Evolutionary conservation across 805 yeast species (phyloP), one percentile per base, ranked within the genome.

Genomic region (Clavispora carvajalis): DNA sequence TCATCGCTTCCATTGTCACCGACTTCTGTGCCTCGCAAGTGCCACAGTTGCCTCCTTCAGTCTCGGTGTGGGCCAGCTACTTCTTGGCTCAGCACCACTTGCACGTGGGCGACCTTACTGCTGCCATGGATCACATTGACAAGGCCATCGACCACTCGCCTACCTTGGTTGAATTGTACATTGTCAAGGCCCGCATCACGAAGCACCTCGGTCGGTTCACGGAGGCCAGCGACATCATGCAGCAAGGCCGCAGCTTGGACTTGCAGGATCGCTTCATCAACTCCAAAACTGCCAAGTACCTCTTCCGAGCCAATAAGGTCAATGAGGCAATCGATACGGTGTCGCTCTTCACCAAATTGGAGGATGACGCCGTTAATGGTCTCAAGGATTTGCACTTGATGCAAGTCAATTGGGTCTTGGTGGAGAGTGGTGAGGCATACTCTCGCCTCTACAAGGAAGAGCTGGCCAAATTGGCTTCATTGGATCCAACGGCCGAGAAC

Each of bases 181-280:
- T 90, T 45, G 64, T 83, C 48, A 86, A 87, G 52, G 96, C 95
- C 4, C 74, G 95, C 54, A 73, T 93, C 30, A 66, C 78, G 45
- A 88, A 89, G 58, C 89, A 85, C 48, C 59, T 70, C 33, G 87
- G 87, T n/a, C 70, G 80, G 43, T 53, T 76, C 21, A 54, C 47
- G 1, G 74, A 71, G 21, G 97, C 97, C 11, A 77, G 84, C 16
- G 74, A 72, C 12, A 57, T 71, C 21, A 77, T 89, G 75, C 76
- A 81, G 43, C 73, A 71, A 40, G 96, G 91, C 12, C 75, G 96
- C 51, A 59, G 69, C 39, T 62, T 85, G 41, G 96, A 93, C 58
- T 71, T 85, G 43, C 96, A 88, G 60, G 99, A 93, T 62, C 72
- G 99, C 49, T 91, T 86, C 58, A 78, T 93, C 55, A 93, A 93